A percentile compares a stretch with the other conserved stretches of the same genome.
These are phyloP conservation scores for Pulicaria dysenterica DNA, from an alignment of 129 eudicot genomes.

Conservation along the genomic window DNA sequence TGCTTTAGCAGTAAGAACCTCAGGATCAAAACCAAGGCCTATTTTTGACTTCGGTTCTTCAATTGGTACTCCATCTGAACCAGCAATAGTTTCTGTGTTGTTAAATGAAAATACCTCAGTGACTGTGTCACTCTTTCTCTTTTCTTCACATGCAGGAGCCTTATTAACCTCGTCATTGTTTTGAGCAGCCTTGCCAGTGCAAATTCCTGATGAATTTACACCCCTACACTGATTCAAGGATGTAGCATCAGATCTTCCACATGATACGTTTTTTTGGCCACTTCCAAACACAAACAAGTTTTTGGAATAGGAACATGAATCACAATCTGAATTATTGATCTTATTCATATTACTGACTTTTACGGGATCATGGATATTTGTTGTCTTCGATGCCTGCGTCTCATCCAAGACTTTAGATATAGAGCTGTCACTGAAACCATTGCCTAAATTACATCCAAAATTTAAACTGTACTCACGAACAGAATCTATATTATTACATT, in stretches of 20 bases:
- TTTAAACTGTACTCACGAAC: constrained; percentile 17
- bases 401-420: constrained; percentile 43
- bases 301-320: constrained; percentile 17
- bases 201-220: too few species aligned
- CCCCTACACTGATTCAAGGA: constrained; percentile 13
- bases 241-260: constrained; percentile 25
- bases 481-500: constrained; percentile 16
- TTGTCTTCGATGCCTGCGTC: constrained; percentile 51
- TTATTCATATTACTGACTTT: constrained; percentile 27
- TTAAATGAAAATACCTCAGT: constrained; percentile 3
- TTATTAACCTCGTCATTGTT: constrained; percentile 32
- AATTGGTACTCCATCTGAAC: neutral
- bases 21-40: constrained; percentile 32
- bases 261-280: constrained; percentile 25
- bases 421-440: constrained; percentile 23
- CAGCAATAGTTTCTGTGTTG: constrained; percentile 12
- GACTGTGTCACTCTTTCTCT: constrained; percentile 29
- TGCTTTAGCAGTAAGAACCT: constrained; percentile 31
- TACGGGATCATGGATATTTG: constrained; percentile 41
- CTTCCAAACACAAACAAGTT: constrained; percentile 49
- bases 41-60: constrained; percentile 26
- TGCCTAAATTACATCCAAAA: constrained; percentile 33
- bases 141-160: constrained; percentile 32
- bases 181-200: neutral
- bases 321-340: constrained; percentile 4